Evolutionary conservation across 495 filamentous ascomycete genomes (phyloP).

Genomic region (Penicillium malachiteum): DNA sequence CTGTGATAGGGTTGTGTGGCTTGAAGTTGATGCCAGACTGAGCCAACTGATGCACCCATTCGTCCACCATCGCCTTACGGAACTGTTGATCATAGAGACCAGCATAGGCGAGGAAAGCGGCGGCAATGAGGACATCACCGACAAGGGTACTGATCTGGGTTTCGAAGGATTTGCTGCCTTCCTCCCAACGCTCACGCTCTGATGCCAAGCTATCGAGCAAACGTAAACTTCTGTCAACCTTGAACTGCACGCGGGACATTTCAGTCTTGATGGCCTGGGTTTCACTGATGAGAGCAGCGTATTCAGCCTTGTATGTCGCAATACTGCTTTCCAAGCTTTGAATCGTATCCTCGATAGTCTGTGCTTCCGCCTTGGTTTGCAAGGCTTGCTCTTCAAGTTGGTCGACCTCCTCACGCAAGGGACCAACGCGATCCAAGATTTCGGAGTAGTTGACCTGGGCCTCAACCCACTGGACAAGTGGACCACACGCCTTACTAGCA

Average conservation of each 20-base stretch:
- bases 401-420: constrained; percentile 84
- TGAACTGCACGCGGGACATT: constrained; percentile 94
- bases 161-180: constrained; percentile 95
- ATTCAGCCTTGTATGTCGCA: constrained; percentile 94
- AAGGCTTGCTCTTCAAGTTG: constrained; percentile 84
- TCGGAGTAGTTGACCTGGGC: constrained; percentile 97
- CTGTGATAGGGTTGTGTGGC: constrained; percentile 87
- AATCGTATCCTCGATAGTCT: constrained; percentile 87
- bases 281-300: constrained; percentile 92
- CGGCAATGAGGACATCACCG: constrained; percentile 90
- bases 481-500: constrained; percentile 94
- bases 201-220: constrained; percentile 92
- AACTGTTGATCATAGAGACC: constrained; percentile 98
- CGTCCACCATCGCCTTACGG: constrained; percentile 94
- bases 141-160: constrained; percentile 96
- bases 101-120: constrained; percentile 96
- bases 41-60: constrained; percentile 90
- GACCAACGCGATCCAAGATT: constrained; percentile 92
- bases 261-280: constrained; percentile 96
- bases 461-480: constrained; percentile 94
- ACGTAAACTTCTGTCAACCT: constrained; percentile 93
- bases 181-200: constrained; percentile 90
- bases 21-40: constrained; percentile 91
- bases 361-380: constrained; percentile 90
- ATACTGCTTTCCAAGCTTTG: constrained; percentile 83